Evolutionary conservation across 164 flowering plant species (phyloP).

Genomic region (Hamamelis virginiana): DNA sequence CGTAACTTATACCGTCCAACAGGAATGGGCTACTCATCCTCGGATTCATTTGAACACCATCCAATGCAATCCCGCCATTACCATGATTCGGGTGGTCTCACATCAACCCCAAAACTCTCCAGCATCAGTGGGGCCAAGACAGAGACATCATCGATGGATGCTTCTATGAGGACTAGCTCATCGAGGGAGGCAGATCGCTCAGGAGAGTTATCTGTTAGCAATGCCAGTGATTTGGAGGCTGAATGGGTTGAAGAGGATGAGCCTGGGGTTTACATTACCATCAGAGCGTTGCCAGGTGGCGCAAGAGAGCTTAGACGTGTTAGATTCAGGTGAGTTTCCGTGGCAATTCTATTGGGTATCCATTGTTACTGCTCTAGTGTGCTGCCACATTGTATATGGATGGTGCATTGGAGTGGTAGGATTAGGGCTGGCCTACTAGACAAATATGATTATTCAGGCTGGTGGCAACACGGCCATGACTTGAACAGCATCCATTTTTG

Average conservation of each 20-base stretch:
- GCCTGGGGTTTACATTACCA: conserved; percentile 73
- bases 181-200: conserved; percentile 82
- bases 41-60: conserved; percentile 83
- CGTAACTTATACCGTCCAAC: conserved; percentile 52
- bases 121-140: conserved; percentile 79
- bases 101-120: conserved; percentile 84
- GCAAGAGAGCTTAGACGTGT: conserved; percentile 66
- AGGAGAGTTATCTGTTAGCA: conserved; percentile 81
- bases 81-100: conserved; percentile 51
- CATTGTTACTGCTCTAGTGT: neutral
- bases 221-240: conserved; percentile 84
- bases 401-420: too few relatives aligned
- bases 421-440: too few relatives aligned
- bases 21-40: conserved; percentile 74
- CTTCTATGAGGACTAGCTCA: conserved; percentile 74
- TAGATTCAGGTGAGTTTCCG: conserved; percentile 54
- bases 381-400: neutral
- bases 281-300: conserved; percentile 56
- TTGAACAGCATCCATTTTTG: too few relatives aligned
- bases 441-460: too few relatives aligned
- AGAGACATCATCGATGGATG: conserved; percentile 79
- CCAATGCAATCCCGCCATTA: conserved; percentile 45
- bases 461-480: too few relatives aligned
- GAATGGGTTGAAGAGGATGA: conserved; percentile 82
- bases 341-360: neutral